phyloP scores from a whole-genome alignment of 2,329 filamentous ascomycete genomes.

The Colletotrichum tropicicola region DNA sequence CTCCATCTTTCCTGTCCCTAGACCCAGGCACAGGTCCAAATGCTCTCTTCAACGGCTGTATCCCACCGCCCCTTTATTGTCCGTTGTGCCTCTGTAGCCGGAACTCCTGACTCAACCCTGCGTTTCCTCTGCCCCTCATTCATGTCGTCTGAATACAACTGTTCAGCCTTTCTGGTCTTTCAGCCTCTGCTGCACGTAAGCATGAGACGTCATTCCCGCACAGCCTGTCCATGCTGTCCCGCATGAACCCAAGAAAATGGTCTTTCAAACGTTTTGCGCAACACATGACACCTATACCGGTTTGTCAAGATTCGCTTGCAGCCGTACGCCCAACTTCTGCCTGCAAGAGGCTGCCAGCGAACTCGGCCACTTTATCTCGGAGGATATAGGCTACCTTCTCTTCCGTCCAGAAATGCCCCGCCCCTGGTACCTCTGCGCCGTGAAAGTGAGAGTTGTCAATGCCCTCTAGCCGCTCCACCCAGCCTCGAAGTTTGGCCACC shows the following conservation, averaged over 20 bases:
- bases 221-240: not conserved
- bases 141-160: not conserved
- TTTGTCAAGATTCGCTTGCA: not conserved
- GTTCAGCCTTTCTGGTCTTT: not conserved
- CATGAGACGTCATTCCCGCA: not conserved
- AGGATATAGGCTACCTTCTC: slow-evolving; percentile 53
- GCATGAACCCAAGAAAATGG: too few relatives aligned
- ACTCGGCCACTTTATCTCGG: slow-evolving; percentile 39
- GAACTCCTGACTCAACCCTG: not conserved
- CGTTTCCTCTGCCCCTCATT: not conserved
- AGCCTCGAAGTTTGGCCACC: slow-evolving; percentile 69
- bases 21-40: not conserved
- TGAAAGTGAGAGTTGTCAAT: slow-evolving; percentile 54
- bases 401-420: slow-evolving; percentile 73
- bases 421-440: slow-evolving; percentile 57
- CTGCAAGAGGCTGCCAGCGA: slow-evolving; percentile 33
- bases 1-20: too few relatives aligned
- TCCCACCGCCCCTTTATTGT: not conserved
- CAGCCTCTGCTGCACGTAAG: not conserved
- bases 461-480: slow-evolving; percentile 65
- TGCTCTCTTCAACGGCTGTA: not conserved
- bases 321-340: not conserved
- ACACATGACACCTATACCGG: not conserved
- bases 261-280: not conserved
- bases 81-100: not conserved